phyloP scores from a whole-genome alignment of 306 rosid species.

The Pyrus bretschneideri region DNA sequence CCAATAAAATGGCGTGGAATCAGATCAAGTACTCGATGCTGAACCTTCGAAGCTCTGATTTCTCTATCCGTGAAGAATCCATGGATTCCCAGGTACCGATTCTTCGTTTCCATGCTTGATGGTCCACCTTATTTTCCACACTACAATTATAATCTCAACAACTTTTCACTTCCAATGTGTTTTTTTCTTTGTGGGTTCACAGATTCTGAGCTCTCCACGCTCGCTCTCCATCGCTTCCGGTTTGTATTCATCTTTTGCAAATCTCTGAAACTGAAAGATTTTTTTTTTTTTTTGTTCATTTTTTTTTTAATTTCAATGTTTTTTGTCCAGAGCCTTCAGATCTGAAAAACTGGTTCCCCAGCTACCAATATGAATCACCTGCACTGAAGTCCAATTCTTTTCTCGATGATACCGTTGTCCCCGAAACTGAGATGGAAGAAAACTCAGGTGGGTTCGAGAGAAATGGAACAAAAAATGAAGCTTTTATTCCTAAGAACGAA shows the following conservation, averaged over 20 bases:
- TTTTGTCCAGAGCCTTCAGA: conserved; percentile 58
- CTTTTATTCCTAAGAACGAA: conserved; percentile 14
- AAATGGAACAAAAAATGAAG: conserved; percentile 15
- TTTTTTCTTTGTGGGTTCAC: neutral
- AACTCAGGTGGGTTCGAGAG: conserved; percentile 7
- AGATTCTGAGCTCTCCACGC: conserved; percentile 31
- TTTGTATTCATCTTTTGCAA: conserved; percentile 18
- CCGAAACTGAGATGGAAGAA: conserved; percentile 1
- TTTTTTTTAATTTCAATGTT: neutral
- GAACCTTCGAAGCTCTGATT: neutral
- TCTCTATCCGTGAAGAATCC: neutral
- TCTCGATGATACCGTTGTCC: neutral
- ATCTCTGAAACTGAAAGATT: neutral
- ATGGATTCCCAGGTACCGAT: conserved; percentile 42
- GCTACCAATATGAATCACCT: conserved; percentile 66
- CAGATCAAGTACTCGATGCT: conserved; percentile 25
- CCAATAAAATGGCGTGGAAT: neutral
- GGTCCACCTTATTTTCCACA: neutral
- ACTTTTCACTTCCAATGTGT: neutral
- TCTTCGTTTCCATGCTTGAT: neutral
- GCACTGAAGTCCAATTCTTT: conserved; percentile 28
- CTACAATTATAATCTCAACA: neutral
- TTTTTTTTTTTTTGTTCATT: neutral
- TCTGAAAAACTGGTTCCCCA: conserved; percentile 62
- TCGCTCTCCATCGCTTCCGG: conserved; percentile 51